Base-by-base conservation (phyloP, 148 eudicot genomes). In the Rheum nobile region DNA sequence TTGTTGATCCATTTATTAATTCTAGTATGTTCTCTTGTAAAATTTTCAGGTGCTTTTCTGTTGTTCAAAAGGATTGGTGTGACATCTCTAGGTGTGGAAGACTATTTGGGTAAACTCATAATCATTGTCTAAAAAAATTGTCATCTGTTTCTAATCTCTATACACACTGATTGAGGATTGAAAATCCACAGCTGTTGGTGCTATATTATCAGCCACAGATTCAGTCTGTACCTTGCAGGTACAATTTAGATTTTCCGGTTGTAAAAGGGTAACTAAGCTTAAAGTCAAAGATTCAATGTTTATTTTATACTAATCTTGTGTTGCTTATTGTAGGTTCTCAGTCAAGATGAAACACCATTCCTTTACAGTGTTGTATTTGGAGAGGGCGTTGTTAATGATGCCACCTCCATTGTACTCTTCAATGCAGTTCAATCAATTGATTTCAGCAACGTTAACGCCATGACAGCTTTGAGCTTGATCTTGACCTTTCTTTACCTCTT, bases 311-410 rank as follows among this genome's bases (percentile, higher is more conserved):
- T 28, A 13, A 55, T 26, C 38, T 32, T 29, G 24, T 17, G 1
- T 21, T 65, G 24, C 11, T 32, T 63, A 48, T 72, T 41, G 65
- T 81, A 93, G 98, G 98, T 93, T 77, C 92, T 93, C 72, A 90
- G 59, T 84, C 98, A 93, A 79, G 98, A 93, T 44, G 96, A 93
- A 54, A 93, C 98, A 34, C 98, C 96, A 61, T 84, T 93, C 71
- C 87, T 93, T 7, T 91, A 93, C 84, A 93, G 98, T 84, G 79
- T 83, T 6, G 89, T 93, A 48, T 93, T 90, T 48, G 98, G 98
- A 74, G 98, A 93, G 65, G 96, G 96, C 34, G 98, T 90, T 2
- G 98, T 93, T 71, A 93, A 93, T 81, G 98, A 93, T 85, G 96
- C 98, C 71, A 93, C 98, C 80, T 93, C 98, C 41, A 84, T 90